Conservation (phyloP, 768 basidiomycete species). For the Lactarius sp. region DNA sequence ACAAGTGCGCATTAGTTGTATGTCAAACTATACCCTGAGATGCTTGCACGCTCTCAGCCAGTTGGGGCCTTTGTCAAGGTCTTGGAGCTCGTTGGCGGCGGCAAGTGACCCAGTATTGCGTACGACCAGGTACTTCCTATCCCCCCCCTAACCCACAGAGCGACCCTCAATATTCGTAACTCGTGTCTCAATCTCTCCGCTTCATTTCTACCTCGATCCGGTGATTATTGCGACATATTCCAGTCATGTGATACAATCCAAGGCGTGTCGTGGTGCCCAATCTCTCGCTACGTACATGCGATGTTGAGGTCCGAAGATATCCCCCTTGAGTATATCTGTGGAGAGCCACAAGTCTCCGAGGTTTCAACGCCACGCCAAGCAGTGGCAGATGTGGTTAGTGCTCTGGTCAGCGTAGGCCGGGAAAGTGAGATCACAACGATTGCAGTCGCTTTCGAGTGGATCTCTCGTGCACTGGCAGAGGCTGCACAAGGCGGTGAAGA, state of each 20-base stretch:
- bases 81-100: conserved; percentile 33
- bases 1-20: conserved; percentile 28
- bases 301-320: conserved; percentile 97
- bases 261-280: conserved; percentile 87
- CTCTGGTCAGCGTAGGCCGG: conserved; percentile 70
- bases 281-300: conserved; percentile 79
- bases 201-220: conserved; percentile 41
- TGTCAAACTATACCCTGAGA: conserved; percentile 32
- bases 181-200: conserved; percentile 85
- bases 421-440: too few species aligned
- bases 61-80: conserved; percentile 82
- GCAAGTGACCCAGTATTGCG: conserved; percentile 57
- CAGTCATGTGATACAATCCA: conserved; percentile 77
- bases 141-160: not conserved
- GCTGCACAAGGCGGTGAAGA: conserved; percentile 26
- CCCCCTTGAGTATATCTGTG: conserved; percentile 80
- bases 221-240: conserved; percentile 76
- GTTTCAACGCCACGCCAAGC: conserved; percentile 85
- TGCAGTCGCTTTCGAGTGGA: too few species aligned
- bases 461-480: too few species aligned
- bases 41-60: conserved; percentile 55
- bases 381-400: conserved; percentile 89
- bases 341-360: conserved; percentile 47
- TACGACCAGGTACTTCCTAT: conserved; percentile 58
- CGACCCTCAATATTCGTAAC: conserved; percentile 35